Conservation (phyloP, 345 rosid genomes). For the Draba incana region DNA sequence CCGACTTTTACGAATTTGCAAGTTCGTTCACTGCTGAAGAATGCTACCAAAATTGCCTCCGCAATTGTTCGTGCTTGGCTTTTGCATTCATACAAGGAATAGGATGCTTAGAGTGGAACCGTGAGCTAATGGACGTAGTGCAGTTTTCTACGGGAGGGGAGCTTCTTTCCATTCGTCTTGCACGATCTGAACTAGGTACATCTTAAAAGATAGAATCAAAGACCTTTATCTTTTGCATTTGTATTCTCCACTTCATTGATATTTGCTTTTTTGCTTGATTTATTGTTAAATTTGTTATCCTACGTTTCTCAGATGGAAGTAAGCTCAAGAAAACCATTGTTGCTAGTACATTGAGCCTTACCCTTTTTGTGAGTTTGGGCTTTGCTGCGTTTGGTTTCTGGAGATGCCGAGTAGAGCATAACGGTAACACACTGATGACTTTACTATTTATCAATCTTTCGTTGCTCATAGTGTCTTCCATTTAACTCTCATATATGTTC, state of each 20-base stretch:
- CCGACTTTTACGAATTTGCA: slow-evolving; percentile 14
- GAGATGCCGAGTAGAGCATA: slow-evolving; percentile 1
- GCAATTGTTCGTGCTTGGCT: slow-evolving; percentile 34
- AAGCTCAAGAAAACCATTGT: slow-evolving; percentile 11
- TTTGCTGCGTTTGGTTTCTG: slow-evolving; percentile 19
- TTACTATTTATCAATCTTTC: neutral
- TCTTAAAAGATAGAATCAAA: neutral
- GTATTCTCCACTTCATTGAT: no score
- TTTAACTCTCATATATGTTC: no score
- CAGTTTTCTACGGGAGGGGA: neutral
- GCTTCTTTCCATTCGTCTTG: slow-evolving; percentile 20
- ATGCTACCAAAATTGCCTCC: slow-evolving; percentile 10
- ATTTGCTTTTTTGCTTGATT: no score
- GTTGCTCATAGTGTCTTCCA: neutral
- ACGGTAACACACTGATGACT: slow-evolving; percentile 15
- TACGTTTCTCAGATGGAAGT: slow-evolving; percentile 24
- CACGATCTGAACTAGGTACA: slow-evolving; percentile 26
- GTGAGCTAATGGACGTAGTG: slow-evolving; percentile 2
- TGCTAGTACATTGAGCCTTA: slow-evolving; percentile 18
- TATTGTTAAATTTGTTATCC: neutral
- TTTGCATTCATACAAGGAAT: slow-evolving; percentile 5
- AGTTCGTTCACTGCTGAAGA: neutral
- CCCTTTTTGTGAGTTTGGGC: slow-evolving; percentile 10
- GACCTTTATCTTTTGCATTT: no score
- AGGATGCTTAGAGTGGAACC: slow-evolving; percentile 28